Percentiles rank a stretch among this genome's conserved stretches.
Evolutionary conservation across 176 grass and related monocot genomes (phyloP).

Genomic region (Otatea glauca): DNA sequence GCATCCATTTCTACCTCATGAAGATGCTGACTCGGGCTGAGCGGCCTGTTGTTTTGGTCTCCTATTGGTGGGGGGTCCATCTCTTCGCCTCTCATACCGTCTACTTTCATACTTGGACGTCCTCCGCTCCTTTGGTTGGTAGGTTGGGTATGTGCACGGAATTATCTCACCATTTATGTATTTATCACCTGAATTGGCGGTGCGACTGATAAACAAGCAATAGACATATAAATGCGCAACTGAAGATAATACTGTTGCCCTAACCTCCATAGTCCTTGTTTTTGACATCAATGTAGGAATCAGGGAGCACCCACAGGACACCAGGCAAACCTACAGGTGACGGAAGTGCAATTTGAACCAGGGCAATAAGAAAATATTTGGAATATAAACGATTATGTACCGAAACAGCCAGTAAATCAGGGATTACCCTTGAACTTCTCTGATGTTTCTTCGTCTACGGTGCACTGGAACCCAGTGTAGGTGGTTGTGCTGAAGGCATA

Average conservation of each 20-base stretch:
- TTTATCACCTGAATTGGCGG: conserved; percentile 69
- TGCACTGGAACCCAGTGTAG: conserved; percentile 93
- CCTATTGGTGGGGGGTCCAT: conserved; percentile 66
- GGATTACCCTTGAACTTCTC: conserved; percentile 92
- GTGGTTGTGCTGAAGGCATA: conserved; percentile 95
- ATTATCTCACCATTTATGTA: conserved; percentile 99
- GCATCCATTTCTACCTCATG: conserved; percentile 50
- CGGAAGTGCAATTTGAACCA: not conserved
- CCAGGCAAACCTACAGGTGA: conserved; percentile 68
- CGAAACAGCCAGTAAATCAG: not conserved
- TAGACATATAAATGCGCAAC: not conserved
- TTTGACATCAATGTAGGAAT: conserved; percentile 96
- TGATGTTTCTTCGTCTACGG: conserved; percentile 84
- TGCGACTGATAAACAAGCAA: not conserved
- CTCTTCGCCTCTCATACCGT: conserved; percentile 83
- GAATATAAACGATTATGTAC: not conserved
- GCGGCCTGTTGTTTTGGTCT: conserved; percentile 54
- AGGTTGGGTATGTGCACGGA: conserved; percentile 93
- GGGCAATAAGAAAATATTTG: not conserved
- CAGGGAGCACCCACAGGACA: conserved; percentile 89
- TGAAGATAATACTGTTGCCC: conserved; percentile 9
- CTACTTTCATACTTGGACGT: conserved; percentile 85
- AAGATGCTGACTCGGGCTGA: conserved; percentile 60
- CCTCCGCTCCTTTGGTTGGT: conserved; percentile 88
- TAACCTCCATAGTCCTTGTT: conserved; percentile 95